These are phyloP conservation scores for Phanerodontia chrysosporium DNA, from an alignment of 768 basidiomycete species.

Conservation along the genomic window DNA sequence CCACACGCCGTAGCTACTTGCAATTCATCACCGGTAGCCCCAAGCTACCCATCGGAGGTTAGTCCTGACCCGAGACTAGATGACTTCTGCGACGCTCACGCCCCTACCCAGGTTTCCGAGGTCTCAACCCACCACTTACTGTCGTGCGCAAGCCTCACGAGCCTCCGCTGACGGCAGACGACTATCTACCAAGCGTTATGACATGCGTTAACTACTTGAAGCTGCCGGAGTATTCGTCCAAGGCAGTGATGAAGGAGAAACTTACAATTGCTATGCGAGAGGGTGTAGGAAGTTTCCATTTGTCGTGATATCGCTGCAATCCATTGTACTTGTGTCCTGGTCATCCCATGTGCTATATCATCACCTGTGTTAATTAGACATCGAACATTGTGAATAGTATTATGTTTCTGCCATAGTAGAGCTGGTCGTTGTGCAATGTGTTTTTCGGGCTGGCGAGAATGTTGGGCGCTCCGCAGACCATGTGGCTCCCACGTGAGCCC, in stretches of 20 bases:
- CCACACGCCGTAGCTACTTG: slow-evolving; percentile 79
- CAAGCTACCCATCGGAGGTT: slow-evolving; percentile 92
- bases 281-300: slow-evolving; percentile 95
- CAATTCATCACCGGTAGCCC: slow-evolving; percentile 99
- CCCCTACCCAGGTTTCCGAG: slow-evolving; percentile 73
- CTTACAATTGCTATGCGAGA: slow-evolving; percentile 83
- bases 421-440: not conserved
- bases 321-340: slow-evolving; percentile 11
- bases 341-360: slow-evolving; percentile 7
- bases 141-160: slow-evolving; percentile 98
- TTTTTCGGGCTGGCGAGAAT: not conserved
- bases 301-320: slow-evolving; percentile 57
- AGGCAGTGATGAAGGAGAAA: slow-evolving; percentile 80
- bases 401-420: not conserved
- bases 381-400: not conserved
- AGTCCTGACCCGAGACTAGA: slow-evolving; percentile 22
- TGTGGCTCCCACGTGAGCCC: not conserved
- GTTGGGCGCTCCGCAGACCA: not conserved
- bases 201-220: slow-evolving; percentile 98
- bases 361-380: slow-evolving; percentile 4
- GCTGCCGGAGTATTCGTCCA: slow-evolving; percentile 91
- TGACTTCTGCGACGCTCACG: not conserved
- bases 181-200: slow-evolving; percentile 97
- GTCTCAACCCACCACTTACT: slow-evolving; percentile 88
- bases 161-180: slow-evolving; percentile 83